Evolutionary conservation across 2,329 filamentous ascomycete species (phyloP), one percentile per base, ranked within the genome.

Genomic region (Aspergillus fischeri): DNA sequence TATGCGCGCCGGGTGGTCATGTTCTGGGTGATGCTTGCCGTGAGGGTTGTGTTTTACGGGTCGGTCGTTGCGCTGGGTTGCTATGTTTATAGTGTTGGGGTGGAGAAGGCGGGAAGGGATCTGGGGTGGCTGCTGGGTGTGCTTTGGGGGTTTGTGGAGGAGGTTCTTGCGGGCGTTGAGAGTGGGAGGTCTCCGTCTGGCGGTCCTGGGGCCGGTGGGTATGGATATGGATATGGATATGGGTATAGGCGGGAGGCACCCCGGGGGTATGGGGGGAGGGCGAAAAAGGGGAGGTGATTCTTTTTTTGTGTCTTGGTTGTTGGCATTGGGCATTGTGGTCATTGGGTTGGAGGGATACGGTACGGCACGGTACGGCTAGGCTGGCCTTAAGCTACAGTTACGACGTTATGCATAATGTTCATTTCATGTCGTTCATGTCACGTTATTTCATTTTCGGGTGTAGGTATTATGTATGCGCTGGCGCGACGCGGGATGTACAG

Each of bases 1-100:
- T 88, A 89, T 77, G 77, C 91, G 20, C 85, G 86, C 60, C 83
- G 90, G 59, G 76, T 91, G 21, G 80, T 96, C 57, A 77, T 91
- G 68, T 95, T 87, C 78, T 91, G 91, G 85, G 83, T 91, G 53
- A 78, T 83, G n/a, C 69, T 96, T 55, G 80, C 81, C 10, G 72
- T 90, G 61, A 77, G 82, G 25, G 63, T 91, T 45, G 71, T 83
- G 1, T 85, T 91, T 61, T 94, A 86, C 85, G 82, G 81, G 1
- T 71, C 77, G 1, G 63, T 92, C 2, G 75, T 81, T 4, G 78
- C 80, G 0, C 45, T 86, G 0, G 79, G 79, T 0, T 77, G 86
- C 20, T 80, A 81, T 59, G 78, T 88, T 3, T 88, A 82, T 60
- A 63, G 56, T 21, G 66, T 70, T 10, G 75, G 75, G 0, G 53